Conservation (phyloP, 1,139 yeast genomes). For the Pichia sp. region DNA sequence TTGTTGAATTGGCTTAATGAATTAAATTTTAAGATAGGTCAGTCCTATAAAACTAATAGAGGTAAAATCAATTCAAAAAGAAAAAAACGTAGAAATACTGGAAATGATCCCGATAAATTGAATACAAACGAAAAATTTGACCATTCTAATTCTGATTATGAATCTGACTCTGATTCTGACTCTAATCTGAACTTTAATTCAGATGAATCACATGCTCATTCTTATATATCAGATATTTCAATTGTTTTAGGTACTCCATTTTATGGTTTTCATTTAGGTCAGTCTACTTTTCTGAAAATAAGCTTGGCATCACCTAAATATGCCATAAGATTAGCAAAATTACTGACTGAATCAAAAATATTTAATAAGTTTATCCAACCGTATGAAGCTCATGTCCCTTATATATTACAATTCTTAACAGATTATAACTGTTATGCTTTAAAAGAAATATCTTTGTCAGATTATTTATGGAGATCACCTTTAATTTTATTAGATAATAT, state of each 20-base stretch:
- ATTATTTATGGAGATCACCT: slow-evolving; percentile 38
- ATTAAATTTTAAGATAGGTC: slow-evolving; percentile 24
- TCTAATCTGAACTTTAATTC: neutral
- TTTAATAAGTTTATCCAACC: slow-evolving; percentile 36
- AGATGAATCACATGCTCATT: slow-evolving; percentile 9
- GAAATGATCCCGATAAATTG: slow-evolving; percentile 6
- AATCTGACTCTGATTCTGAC: neutral
- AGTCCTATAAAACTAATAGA: slow-evolving; percentile 23
- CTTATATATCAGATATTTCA: slow-evolving; percentile 59
- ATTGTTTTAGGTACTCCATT: slow-evolving; percentile 74
- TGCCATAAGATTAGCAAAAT: slow-evolving; percentile 50
- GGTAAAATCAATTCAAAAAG: neutral
- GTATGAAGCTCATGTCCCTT: slow-evolving; percentile 80
- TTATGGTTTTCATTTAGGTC: slow-evolving; percentile 74
- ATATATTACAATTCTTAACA: slow-evolving; percentile 64
- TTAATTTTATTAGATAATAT: slow-evolving; percentile 22
- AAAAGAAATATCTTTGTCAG: slow-evolving; percentile 52
- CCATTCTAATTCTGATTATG: slow-evolving; percentile 15
- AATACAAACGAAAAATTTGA: slow-evolving; percentile 13
- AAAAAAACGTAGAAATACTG: too few species aligned
- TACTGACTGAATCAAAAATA: slow-evolving; percentile 48
- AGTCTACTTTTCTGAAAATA: slow-evolving; percentile 59
- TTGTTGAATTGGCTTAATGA: slow-evolving; percentile 27
- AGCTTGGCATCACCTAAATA: slow-evolving; percentile 60
- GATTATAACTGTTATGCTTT: slow-evolving; percentile 86